phyloP scores from a whole-genome alignment of 495 filamentous ascomycete species.

The Endocarpon pusillum region DNA sequence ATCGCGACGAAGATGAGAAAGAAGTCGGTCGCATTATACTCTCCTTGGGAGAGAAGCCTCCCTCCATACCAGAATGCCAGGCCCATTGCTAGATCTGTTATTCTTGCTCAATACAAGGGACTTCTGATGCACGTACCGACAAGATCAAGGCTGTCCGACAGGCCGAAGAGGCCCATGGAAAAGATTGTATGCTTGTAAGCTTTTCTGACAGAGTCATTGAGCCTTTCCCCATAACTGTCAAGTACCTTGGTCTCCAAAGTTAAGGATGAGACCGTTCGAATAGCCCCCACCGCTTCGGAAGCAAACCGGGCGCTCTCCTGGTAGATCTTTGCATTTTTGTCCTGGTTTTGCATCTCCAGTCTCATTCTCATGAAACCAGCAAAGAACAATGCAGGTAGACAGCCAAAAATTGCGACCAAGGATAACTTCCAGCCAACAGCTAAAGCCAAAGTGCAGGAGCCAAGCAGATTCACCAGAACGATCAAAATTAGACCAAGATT shows the following conservation, averaged over 20 bases:
- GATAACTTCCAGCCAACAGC: slow-evolving; percentile 46
- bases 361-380: slow-evolving; percentile 37
- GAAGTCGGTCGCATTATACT: slow-evolving; percentile 34
- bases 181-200: slow-evolving; percentile 15
- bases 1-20: slow-evolving; percentile 43
- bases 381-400: slow-evolving; percentile 34
- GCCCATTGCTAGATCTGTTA: slow-evolving; percentile 20
- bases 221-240: slow-evolving; percentile 27
- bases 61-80: slow-evolving; percentile 38
- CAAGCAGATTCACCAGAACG: slow-evolving; percentile 32
- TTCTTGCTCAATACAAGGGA: too few species aligned
- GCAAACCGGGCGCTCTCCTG: slow-evolving; percentile 35
- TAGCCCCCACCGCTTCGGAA: slow-evolving; percentile 37
- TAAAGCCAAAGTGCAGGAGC: slow-evolving; percentile 36
- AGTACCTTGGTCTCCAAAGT: slow-evolving; percentile 34
- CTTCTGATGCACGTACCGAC: too few species aligned
- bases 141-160: slow-evolving; percentile 23
- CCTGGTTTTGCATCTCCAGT: slow-evolving; percentile 33
- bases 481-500: slow-evolving; percentile 19
- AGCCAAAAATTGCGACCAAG: slow-evolving; percentile 36
- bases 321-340: slow-evolving; percentile 39
- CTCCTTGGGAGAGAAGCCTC: slow-evolving; percentile 30
- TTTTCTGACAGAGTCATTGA: slow-evolving; percentile 30
- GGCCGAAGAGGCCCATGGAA: slow-evolving; percentile 16
- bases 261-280: slow-evolving; percentile 39